Percentiles rank a stretch among this genome's conserved stretches.
phyloP scores from a whole-genome alignment of 176 grass and related monocot species.

The Poa pratensis region DNA sequence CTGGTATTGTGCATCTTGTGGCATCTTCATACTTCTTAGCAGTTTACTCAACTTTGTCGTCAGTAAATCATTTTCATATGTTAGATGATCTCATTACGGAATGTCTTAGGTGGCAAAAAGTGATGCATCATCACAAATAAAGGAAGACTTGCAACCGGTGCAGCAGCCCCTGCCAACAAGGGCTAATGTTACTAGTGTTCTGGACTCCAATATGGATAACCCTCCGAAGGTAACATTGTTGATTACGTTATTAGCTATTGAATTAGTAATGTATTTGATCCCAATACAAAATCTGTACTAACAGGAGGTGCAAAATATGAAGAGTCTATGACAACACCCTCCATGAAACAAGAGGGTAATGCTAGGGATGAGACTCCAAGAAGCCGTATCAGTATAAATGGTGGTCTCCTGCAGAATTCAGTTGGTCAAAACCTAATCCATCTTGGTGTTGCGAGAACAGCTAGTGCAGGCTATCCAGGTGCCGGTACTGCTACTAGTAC shows the following conservation, averaged over 20 bases:
- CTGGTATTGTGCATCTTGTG: conserved; percentile 13
- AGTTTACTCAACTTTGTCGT: conserved; percentile 14
- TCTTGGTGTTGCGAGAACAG: conserved; percentile 49
- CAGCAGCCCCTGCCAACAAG: conserved; percentile 40
- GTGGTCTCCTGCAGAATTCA: conserved; percentile 51
- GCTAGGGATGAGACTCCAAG: conserved; percentile 46
- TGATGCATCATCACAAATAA: conserved; percentile 33
- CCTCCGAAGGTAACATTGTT: conserved; percentile 43
- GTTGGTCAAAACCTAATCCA: conserved; percentile 64
- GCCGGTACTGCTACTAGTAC: not conserved
- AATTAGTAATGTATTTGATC: conserved; percentile 14
- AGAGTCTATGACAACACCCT: conserved; percentile 34
- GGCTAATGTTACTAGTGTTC: conserved; percentile 5
- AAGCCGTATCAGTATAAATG: conserved; percentile 31
- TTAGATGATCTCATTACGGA: conserved; percentile 27
- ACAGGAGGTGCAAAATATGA: conserved; percentile 53
- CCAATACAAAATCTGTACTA: conserved; percentile 25
- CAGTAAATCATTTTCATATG: conserved; percentile 8
- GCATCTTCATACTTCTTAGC: conserved; percentile 14
- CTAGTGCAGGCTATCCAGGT: conserved; percentile 22
- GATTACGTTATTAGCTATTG: conserved; percentile 27
- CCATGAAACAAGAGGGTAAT: conserved; percentile 51
- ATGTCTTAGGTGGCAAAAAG: conserved; percentile 54
- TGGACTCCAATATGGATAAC: conserved; percentile 37
- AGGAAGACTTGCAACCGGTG: conserved; percentile 27